These are phyloP conservation scores for Pisolithus albus DNA, from an alignment of 768 basidiomycete genomes.

Conservation along the genomic window DNA sequence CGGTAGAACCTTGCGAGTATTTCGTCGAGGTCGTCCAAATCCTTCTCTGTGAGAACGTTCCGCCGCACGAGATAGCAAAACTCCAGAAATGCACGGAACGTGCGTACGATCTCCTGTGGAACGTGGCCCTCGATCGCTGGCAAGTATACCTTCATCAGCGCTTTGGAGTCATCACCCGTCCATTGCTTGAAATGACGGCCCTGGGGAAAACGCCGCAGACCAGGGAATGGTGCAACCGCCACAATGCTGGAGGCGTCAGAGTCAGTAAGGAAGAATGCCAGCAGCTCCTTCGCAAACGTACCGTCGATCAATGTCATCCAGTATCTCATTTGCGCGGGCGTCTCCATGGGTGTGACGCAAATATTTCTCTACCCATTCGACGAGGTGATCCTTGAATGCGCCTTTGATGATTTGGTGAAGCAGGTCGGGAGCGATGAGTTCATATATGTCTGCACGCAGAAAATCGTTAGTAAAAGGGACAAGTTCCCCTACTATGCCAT, in stretches of 20 bases:
- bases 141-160: conserved; percentile 34
- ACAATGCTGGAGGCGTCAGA: conserved; percentile 18
- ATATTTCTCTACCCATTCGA: conserved; percentile 27
- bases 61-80: conserved; percentile 27
- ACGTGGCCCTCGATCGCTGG: conserved; percentile 22
- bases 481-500: conserved; percentile 28
- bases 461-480: conserved; percentile 27
- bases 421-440: conserved; percentile 23
- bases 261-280: background rate
- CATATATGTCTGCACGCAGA: conserved; percentile 27
- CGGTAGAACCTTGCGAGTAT: conserved; percentile 17
- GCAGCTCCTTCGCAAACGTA: background rate
- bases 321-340: conserved; percentile 6
- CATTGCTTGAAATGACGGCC: conserved; percentile 2
- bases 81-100: conserved; percentile 19
- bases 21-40: conserved; percentile 13
- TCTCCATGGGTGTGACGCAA: conserved; percentile 8
- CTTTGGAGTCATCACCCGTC: conserved; percentile 35
- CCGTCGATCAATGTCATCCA: conserved; percentile 29
- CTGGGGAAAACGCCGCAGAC: too few relatives aligned
- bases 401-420: conserved; percentile 31
- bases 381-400: conserved; percentile 30
- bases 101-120: conserved; percentile 8
- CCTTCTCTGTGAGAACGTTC: conserved; percentile 9
- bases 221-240: conserved; percentile 7